Percentiles rank a stretch among this genome's conserved stretches.
phyloP scores from a whole-genome alignment of 176 grass and related monocot genomes.

The Triticum aestivum region DNA sequence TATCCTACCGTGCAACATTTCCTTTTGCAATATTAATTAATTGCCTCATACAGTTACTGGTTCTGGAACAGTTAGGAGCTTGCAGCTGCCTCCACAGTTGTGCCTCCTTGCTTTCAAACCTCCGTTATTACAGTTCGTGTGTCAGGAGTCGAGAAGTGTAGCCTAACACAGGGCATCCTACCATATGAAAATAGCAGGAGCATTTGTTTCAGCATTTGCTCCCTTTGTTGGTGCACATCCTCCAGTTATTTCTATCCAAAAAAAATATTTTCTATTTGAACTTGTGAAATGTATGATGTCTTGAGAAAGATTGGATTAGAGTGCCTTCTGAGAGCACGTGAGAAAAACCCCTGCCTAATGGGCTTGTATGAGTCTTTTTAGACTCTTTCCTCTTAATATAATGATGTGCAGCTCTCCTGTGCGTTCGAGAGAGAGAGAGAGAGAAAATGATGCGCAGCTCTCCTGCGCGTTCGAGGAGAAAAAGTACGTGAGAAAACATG shows the following conservation, averaged over 20 bases:
- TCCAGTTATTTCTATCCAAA: background rate
- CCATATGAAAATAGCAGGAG: background rate
- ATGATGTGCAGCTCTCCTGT: no score
- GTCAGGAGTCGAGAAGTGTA: background rate
- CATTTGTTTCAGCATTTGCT: background rate
- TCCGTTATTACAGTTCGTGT: background rate
- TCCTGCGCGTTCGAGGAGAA: no score
- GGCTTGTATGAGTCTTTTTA: no score
- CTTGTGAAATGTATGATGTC: background rate
- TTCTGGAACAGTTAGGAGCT: background rate
- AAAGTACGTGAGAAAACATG: background rate
- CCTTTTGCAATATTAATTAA: background rate
- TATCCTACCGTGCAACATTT: background rate
- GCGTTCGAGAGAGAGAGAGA: no score
- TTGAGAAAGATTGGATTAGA: background rate
- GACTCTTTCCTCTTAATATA: no score
- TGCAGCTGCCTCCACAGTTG: background rate
- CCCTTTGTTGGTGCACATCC: background rate
- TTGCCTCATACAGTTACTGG: background rate
- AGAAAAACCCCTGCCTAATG: no score
- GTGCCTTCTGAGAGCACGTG: background rate
- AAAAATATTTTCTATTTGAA: constrained; percentile 1
- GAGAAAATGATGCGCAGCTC: no score
- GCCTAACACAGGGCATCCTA: background rate
- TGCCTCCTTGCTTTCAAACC: background rate